phyloP scores from a whole-genome alignment of 2,329 filamentous ascomycete species.

The Endoconidiophora polonica region DNA sequence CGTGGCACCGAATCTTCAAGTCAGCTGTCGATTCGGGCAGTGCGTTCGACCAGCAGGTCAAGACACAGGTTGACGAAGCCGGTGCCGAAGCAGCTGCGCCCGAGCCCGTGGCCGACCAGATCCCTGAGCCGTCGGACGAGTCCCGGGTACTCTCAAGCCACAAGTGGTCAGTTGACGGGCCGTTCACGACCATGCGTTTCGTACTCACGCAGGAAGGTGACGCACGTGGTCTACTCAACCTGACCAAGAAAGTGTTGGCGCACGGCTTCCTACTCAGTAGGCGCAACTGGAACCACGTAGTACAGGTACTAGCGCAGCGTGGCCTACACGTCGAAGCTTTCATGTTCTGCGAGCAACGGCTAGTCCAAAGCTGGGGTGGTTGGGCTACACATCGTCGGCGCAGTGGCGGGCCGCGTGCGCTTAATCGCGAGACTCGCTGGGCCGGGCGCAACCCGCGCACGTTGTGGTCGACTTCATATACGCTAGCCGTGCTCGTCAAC shows the following conservation, averaged over 20 bases:
- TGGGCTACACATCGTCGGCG: constrained; percentile 36
- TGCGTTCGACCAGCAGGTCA: constrained; percentile 11
- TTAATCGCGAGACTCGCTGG: constrained; percentile 14
- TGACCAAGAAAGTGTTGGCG: constrained; percentile 38
- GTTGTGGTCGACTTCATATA: constrained; percentile 26
- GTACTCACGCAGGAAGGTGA: constrained; percentile 26
- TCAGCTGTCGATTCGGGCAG: constrained; percentile 13
- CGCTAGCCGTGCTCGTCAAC: constrained; percentile 31
- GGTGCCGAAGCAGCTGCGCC: constrained; percentile 16
- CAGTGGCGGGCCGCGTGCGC: constrained; percentile 14
- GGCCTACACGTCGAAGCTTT: constrained; percentile 52
- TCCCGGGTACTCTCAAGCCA: constrained; percentile 20
- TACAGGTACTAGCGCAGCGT: constrained; percentile 48
- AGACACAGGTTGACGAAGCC: constrained; percentile 24
- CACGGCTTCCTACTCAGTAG: constrained; percentile 60
- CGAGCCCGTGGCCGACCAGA: constrained; percentile 10
- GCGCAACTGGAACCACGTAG: constrained; percentile 64
- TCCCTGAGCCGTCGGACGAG: neutral
- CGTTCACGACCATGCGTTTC: constrained; percentile 33
- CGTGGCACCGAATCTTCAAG: constrained; percentile 42
- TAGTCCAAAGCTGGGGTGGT: constrained; percentile 66
- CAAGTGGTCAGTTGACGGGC: constrained; percentile 33
- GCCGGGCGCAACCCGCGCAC: constrained; percentile 20
- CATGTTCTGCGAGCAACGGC: constrained; percentile 51
- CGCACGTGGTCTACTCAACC: constrained; percentile 28